phyloP scores from a whole-genome alignment of 2,329 filamentous ascomycete genomes.

The Fusarium bactridioides region DNA sequence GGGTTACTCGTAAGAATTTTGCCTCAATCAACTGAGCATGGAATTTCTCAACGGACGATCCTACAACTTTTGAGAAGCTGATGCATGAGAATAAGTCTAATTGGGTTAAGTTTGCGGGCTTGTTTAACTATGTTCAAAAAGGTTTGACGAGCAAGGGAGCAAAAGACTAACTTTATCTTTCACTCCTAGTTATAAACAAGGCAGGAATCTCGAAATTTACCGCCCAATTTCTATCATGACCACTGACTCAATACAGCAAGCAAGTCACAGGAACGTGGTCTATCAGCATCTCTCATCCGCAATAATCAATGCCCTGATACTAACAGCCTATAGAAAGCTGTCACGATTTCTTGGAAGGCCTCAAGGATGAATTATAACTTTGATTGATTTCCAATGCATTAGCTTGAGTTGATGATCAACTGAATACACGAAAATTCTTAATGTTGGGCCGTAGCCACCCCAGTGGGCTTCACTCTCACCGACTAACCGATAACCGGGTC shows the following conservation, averaged over 20 bases:
- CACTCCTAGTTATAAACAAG: neutral
- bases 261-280: neutral
- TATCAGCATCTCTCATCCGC: neutral
- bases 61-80: neutral
- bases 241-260: neutral
- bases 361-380: neutral
- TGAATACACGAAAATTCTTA: neutral
- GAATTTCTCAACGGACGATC: neutral
- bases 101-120: neutral
- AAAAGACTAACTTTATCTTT: neutral
- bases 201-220: neutral
- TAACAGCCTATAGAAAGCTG: neutral
- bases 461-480: neutral
- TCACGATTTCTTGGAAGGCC: neutral
- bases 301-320: neutral
- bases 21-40: neutral
- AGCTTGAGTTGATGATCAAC: neutral
- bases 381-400: neutral
- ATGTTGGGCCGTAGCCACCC: neutral
- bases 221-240: neutral
- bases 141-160: neutral
- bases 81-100: constrained; percentile 13
- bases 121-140: neutral
- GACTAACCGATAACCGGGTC: neutral
- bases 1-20: neutral